phyloP scores from a whole-genome alignment of 306 rosid species.

The Styphnolobium japonicum region DNA sequence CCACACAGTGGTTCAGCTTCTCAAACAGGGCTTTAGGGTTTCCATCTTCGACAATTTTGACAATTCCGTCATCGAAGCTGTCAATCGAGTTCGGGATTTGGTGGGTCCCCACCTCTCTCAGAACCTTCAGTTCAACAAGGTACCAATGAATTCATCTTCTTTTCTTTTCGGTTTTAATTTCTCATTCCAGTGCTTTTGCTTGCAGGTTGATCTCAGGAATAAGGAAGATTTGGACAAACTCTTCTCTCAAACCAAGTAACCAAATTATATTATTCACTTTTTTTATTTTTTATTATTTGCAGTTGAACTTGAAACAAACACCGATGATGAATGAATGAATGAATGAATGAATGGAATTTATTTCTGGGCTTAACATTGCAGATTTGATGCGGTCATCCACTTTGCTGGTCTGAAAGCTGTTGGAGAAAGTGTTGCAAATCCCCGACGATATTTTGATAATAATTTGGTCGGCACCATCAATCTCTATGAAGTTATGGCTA shows the following conservation, averaged over 20 bases:
- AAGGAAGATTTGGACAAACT: slow-evolving; percentile 55
- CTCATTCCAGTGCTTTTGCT: background rate
- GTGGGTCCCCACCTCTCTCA: slow-evolving; percentile 57
- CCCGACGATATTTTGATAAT: slow-evolving; percentile 56
- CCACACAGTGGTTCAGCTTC: slow-evolving; percentile 80
- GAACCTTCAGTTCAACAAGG: slow-evolving; percentile 60
- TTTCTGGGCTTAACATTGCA: no score
- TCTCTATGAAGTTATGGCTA: slow-evolving; percentile 65
- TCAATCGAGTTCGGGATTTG: slow-evolving; percentile 55
- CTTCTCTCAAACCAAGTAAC: slow-evolving; percentile 50
- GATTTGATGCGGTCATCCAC: slow-evolving; percentile 85
- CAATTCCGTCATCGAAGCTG: slow-evolving; percentile 60
- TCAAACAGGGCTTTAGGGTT: slow-evolving; percentile 57
- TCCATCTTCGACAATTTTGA: slow-evolving; percentile 62
- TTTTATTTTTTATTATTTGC: background rate
- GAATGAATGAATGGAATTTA: no score
- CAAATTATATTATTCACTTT: background rate
- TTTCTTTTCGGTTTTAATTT: no score
- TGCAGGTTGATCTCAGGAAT: slow-evolving; percentile 65
- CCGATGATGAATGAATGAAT: no score
- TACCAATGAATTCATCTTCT: no score
- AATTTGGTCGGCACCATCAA: slow-evolving; percentile 64
- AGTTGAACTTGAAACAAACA: no score
- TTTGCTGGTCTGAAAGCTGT: slow-evolving; percentile 85
- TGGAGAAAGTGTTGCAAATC: slow-evolving; percentile 71